phyloP scores from a whole-genome alignment of 2,329 filamentous ascomycete species.

The Trichoderma aggressivum region DNA sequence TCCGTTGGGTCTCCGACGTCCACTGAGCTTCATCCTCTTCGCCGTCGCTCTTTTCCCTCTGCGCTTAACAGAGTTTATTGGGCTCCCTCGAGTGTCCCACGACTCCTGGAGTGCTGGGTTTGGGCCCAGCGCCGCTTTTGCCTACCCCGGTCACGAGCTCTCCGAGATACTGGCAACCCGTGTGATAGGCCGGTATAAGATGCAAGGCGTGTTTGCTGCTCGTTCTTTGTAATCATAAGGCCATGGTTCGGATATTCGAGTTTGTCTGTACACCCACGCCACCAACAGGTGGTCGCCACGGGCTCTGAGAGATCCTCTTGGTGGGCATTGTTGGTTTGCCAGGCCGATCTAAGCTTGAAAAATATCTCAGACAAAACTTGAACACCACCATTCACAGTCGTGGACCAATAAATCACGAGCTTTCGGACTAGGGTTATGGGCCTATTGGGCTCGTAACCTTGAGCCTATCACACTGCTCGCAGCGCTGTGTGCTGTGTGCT shows the following conservation, averaged over 20 bases:
- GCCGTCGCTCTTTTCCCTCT: not conserved
- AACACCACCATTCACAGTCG: not conserved
- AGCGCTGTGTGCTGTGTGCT: not conserved
- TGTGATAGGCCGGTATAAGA: not conserved
- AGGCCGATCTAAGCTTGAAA: not conserved
- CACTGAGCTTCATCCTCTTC: not conserved
- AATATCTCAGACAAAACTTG: not conserved
- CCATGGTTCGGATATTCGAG: not conserved
- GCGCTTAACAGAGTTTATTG: not conserved
- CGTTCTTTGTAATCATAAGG: not conserved
- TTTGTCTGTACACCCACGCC: not conserved
- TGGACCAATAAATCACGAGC: conserved; percentile 5
- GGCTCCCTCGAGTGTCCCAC: conserved; percentile 1
- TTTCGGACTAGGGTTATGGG: not conserved
- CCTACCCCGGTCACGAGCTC: not conserved
- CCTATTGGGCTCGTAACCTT: not conserved
- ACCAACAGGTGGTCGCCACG: not conserved
- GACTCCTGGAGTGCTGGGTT: not conserved
- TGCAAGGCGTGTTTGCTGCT: not conserved
- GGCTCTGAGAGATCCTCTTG: not conserved
- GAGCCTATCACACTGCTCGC: conserved; percentile 5
- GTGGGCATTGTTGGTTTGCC: not conserved
- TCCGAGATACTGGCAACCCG: not conserved
- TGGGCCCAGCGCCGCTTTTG: not conserved
- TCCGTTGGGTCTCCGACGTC: not conserved